These are phyloP conservation scores for Yamadazyma sp. DNA, from an alignment of 1,139 yeast species.

Conservation along the genomic window DNA sequence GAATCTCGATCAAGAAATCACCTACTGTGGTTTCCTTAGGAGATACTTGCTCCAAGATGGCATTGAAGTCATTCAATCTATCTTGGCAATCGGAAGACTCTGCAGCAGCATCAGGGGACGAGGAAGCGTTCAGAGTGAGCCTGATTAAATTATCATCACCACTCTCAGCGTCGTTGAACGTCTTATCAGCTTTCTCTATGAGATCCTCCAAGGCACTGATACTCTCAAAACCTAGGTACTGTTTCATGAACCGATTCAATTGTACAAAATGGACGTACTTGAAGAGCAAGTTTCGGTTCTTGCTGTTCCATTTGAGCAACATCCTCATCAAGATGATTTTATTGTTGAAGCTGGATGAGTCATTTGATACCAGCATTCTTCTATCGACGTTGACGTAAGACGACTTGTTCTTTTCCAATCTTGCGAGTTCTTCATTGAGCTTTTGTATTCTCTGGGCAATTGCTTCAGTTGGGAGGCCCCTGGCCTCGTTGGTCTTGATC, in stretches of 20 bases:
- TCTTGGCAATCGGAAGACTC: slow-evolving; percentile 18
- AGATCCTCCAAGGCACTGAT: slow-evolving; percentile 38
- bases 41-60: slow-evolving; percentile 45
- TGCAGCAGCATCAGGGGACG: background rate
- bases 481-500: slow-evolving; percentile 16
- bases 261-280: slow-evolving; percentile 44
- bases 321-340: slow-evolving; percentile 41
- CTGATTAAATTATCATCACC: background rate
- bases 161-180: slow-evolving; percentile 1
- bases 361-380: slow-evolving; percentile 16
- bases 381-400: slow-evolving; percentile 9
- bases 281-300: slow-evolving; percentile 34
- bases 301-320: slow-evolving; percentile 46
- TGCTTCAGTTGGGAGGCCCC: slow-evolving; percentile 12
- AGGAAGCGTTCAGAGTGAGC: background rate
- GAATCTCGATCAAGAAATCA: slow-evolving; percentile 66
- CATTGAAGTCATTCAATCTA: slow-evolving; percentile 47
- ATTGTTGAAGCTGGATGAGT: slow-evolving; percentile 35
- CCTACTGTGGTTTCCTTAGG: slow-evolving; percentile 52
- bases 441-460: slow-evolving; percentile 23
- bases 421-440: slow-evolving; percentile 24
- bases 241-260: slow-evolving; percentile 25
- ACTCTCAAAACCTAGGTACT: slow-evolving; percentile 39
- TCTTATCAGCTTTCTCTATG: slow-evolving; percentile 19
- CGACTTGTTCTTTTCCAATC: slow-evolving; percentile 9